Base-by-base conservation (phyloP, 2,329 filamentous ascomycete genomes). In the Calcarisporium arbuscula region DNA sequence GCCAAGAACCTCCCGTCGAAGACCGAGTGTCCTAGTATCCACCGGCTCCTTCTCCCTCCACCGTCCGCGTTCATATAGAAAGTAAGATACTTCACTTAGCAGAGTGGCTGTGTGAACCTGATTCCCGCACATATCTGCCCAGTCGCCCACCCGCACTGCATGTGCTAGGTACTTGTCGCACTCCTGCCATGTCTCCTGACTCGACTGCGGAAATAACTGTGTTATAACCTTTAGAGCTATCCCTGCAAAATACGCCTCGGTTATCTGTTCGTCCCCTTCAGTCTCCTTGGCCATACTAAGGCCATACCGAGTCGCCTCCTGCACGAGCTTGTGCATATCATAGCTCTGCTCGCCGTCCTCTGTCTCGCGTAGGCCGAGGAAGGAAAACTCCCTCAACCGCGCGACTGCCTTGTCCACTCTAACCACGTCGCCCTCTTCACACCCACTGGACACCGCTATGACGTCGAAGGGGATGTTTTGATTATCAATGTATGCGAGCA, bases 331-430 rank as follows among this genome's bases (percentile, higher is more conserved):
- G 28, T 58, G 52, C 41, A 58, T 49, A 34, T 58, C 48, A 34
- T 54, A 59, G 11, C 19, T 44, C 8, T 25, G 19, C 1, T 26
- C 25, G 5, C 36, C 23, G 2, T 38, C 27, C 11, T 34, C 34
- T 12, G 27, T 15, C 12, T 8, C 30, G 6, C 35, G 41, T 15
- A 39, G 27, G 19, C 35, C 39, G 1, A 62, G 32, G 31, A 63
- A 61, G 0, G 56, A 61, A 23, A 59, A 58, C 17, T 61, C 49
- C 20, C 44, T 39, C 1, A 62, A 53, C 8, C 49, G 52, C 6
- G 39, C 36, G 9, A 53, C 33, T 1, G 53, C 50, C 26, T 30
- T 27, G 8, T n/a, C n/a, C n/a, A n/a, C n/a, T n/a, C n/a, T n/a
- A n/a, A n/a, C n/a, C n/a, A n/a, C n/a, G n/a, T n/a, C n/a, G n/a